Evolutionary conservation across 257 asterid species (phyloP).

Genomic region (Nyctanthes arbortristis): DNA sequence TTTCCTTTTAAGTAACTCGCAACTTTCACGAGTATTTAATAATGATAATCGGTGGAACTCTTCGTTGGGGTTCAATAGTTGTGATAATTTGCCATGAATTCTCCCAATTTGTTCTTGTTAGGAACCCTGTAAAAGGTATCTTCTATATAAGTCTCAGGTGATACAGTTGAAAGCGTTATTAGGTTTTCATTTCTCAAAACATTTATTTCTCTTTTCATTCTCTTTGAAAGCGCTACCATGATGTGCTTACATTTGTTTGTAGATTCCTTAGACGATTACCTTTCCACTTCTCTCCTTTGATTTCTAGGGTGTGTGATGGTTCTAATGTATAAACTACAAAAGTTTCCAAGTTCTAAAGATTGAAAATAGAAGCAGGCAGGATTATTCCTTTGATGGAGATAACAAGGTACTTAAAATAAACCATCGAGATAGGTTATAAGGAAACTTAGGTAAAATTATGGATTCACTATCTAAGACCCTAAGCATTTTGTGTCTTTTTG

Average conservation of each 20-base stretch:
- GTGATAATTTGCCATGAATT: slow-evolving; percentile 34
- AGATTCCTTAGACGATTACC: slow-evolving; percentile 41
- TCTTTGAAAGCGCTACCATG: slow-evolving; percentile 14
- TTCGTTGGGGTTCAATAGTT: slow-evolving; percentile 25
- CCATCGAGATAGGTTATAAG: slow-evolving; percentile 26
- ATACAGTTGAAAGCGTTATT: slow-evolving; percentile 42
- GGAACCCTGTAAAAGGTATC: slow-evolving; percentile 31
- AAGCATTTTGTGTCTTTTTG: slow-evolving; percentile 30
- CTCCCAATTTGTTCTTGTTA: slow-evolving; percentile 43
- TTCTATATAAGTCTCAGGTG: slow-evolving; percentile 40
- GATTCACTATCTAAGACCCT: slow-evolving; percentile 42
- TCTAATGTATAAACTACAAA: slow-evolving; percentile 26
- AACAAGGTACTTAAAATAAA: slow-evolving; percentile 41
- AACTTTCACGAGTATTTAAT: no score
- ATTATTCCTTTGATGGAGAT: slow-evolving; percentile 22
- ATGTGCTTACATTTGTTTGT: slow-evolving; percentile 39
- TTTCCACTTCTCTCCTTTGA: slow-evolving; percentile 34
- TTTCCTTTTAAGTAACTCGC: no score
- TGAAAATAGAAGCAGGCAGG: slow-evolving; percentile 31
- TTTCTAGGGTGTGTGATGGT: slow-evolving; percentile 22
- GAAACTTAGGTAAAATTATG: slow-evolving; percentile 30
- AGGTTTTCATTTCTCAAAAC: background rate
- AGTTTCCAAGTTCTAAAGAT: slow-evolving; percentile 45
- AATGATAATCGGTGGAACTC: no score
- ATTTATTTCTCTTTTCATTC: slow-evolving; percentile 10